Evolutionary conservation across 768 basidiomycete species (phyloP).

Genomic region (Asterophora lycoperdoides): DNA sequence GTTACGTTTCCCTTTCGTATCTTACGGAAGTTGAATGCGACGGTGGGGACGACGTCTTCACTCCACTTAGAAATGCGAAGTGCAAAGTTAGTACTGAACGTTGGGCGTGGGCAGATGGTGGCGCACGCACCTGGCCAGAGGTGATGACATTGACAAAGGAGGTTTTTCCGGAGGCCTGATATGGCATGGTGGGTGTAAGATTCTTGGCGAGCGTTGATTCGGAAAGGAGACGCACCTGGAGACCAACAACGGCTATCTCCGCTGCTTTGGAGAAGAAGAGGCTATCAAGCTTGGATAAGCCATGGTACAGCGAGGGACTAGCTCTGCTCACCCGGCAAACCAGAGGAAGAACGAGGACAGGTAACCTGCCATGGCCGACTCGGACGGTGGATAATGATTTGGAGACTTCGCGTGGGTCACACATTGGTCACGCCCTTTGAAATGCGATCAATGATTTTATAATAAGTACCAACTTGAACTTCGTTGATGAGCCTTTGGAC

Average conservation of each 20-base stretch:
- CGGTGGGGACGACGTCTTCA: slow-evolving; percentile 94
- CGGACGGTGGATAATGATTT: background rate
- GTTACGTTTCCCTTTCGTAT: slow-evolving; percentile 87
- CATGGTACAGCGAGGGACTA: background rate
- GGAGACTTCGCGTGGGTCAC: background rate
- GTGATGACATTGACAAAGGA: slow-evolving; percentile 91
- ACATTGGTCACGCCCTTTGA: background rate
- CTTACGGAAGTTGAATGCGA: slow-evolving; percentile 89
- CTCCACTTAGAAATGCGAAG: slow-evolving; percentile 58
- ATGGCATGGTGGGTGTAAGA: background rate
- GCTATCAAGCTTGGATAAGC: slow-evolving; percentile 29
- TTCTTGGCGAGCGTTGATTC: background rate
- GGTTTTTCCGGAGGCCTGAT: slow-evolving; percentile 89
- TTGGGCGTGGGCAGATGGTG: background rate
- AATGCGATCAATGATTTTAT: no score
- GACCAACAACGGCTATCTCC: slow-evolving; percentile 87
- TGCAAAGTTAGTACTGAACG: slow-evolving; percentile 9
- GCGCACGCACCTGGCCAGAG: slow-evolving; percentile 62
- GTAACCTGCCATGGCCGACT: slow-evolving; percentile 38
- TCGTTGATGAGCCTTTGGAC: slow-evolving; percentile 3
- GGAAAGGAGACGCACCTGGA: slow-evolving; percentile 54
- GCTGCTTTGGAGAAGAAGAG: slow-evolving; percentile 86
- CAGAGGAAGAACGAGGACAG: slow-evolving; percentile 42
- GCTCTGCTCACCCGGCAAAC: slow-evolving; percentile 36
- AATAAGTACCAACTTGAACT: no score